phyloP scores from a whole-genome alignment of 176 grass and related monocot genomes.

The Cymbopogon citratus region DNA sequence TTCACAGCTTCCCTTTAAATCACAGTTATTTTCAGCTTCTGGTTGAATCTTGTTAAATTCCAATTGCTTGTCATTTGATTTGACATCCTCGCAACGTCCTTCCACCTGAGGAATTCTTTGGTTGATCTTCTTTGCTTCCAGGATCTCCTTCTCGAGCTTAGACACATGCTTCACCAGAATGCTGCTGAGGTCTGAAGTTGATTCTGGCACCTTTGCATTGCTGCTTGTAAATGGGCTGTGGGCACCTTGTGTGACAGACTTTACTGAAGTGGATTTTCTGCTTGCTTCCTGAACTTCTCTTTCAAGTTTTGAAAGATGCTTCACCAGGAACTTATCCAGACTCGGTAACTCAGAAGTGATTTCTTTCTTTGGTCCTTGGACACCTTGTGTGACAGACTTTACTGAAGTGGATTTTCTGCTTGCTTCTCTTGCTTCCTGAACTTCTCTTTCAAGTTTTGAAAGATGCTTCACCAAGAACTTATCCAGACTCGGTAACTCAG shows the following conservation, averaged over 20 bases:
- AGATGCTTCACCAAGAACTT: conserved; percentile 84
- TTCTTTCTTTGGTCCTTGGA: conserved; percentile 41
- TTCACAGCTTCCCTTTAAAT: conserved; percentile 8
- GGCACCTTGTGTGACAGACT: conserved; percentile 8
- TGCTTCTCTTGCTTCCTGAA: conserved; percentile 50
- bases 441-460: conserved; percentile 69
- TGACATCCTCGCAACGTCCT: conserved; percentile 13
- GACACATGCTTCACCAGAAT: conserved; percentile 61
- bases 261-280: conserved; percentile 25
- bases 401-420: conserved; percentile 22
- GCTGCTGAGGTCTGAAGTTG: conserved; percentile 34
- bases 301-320: conserved; percentile 64
- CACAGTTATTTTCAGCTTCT: conserved; percentile 15
- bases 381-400: conserved; percentile 13
- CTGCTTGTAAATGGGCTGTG: conserved; percentile 5
- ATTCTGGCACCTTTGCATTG: conserved; percentile 6
- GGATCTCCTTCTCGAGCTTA: conserved; percentile 58
- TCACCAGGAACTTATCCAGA: conserved; percentile 93
- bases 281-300: conserved; percentile 65
- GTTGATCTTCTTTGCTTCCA: conserved; percentile 50
- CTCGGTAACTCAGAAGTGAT: conserved; percentile 45
- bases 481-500: conserved; percentile 69
- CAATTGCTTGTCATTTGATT: conserved; percentile 11
- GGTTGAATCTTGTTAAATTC: conserved; percentile 15
- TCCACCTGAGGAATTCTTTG: neutral